Percentiles rank a stretch among this genome's conserved stretches.
Conservation (phyloP, 192 early-diverging fungal species). For the Obelidium mucronatum region DNA sequence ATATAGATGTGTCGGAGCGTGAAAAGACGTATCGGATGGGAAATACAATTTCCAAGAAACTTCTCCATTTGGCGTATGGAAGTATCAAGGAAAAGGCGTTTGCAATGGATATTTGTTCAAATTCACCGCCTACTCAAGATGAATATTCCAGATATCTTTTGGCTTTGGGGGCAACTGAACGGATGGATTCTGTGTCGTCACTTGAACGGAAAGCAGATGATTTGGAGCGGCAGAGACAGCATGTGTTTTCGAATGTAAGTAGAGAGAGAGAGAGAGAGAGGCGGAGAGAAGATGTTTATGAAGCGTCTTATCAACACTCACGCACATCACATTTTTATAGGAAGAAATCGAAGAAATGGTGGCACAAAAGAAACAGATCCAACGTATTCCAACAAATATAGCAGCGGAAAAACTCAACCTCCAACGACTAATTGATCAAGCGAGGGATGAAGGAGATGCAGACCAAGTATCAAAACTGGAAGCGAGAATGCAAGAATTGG, state of each 20-base stretch:
- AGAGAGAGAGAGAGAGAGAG: too few species aligned
- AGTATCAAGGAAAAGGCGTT: conserved; percentile 66
- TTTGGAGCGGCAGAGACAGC: not conserved
- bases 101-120: conserved; percentile 80
- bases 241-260: conserved; percentile 18
- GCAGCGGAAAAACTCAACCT: conserved; percentile 26
- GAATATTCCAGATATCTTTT: conserved; percentile 24
- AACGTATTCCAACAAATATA: conserved; percentile 18
- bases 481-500: not conserved
- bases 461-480: conserved; percentile 5
- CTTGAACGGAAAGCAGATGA: not conserved
- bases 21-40: conserved; percentile 69
- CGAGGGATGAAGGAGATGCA: conserved; percentile 2
- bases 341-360: conserved; percentile 37
- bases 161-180: conserved; percentile 5
- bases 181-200: not conserved
- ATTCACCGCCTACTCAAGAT: conserved; percentile 62
- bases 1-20: conserved; percentile 18
- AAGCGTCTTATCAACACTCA: too few species aligned
- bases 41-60: conserved; percentile 69
- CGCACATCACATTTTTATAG: too few species aligned
- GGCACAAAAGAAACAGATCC: conserved; percentile 17
- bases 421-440: conserved; percentile 5
- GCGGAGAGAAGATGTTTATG: too few species aligned
- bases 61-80: conserved; percentile 72